phyloP scores from a whole-genome alignment of 75 land plant genomes.

The Cryptomeria japonica region DNA sequence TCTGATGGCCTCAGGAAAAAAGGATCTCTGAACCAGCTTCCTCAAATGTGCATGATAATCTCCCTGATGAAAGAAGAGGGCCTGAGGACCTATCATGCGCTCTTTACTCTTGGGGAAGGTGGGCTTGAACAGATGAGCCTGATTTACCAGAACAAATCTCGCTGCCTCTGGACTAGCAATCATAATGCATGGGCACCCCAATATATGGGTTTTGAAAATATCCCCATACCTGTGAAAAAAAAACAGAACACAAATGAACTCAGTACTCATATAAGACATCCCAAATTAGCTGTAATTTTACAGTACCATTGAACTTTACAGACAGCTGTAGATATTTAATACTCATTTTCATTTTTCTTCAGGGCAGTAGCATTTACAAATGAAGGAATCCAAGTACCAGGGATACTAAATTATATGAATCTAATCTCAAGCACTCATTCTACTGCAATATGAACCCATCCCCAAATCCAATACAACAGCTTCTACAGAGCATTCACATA shows the following conservation, averaged over 20 bases:
- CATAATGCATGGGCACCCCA: slow-evolving; percentile 92
- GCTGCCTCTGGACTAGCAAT: slow-evolving; percentile 88
- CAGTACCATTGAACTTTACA: background rate
- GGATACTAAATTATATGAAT: background rate
- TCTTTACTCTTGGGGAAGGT: slow-evolving; percentile 90
- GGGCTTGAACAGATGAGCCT: slow-evolving; percentile 88
- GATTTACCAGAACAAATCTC: slow-evolving; percentile 60
- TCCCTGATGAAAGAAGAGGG: slow-evolving; percentile 92
- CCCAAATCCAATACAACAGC: background rate
- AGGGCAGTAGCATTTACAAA: background rate
- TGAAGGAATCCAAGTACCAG: background rate
- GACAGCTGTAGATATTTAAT: background rate
- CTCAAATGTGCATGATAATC: slow-evolving; percentile 72
- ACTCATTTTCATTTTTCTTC: background rate
- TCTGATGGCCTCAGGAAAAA: slow-evolving; percentile 70
- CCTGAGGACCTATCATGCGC: slow-evolving; percentile 78
- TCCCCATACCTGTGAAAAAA: slow-evolving; percentile 57
- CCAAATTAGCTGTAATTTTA: no score
- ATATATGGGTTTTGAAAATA: slow-evolving; percentile 80
- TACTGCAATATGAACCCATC: background rate
- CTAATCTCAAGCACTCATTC: background rate
- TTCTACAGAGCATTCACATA: background rate
- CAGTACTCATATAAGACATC: background rate
- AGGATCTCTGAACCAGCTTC: slow-evolving; percentile 66
- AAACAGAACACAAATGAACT: background rate